Percentiles rank a stretch among this genome's conserved stretches.
These are phyloP conservation scores for Trichosanthes truncata DNA, from an alignment of 306 rosid genomes.

Conservation along the genomic window DNA sequence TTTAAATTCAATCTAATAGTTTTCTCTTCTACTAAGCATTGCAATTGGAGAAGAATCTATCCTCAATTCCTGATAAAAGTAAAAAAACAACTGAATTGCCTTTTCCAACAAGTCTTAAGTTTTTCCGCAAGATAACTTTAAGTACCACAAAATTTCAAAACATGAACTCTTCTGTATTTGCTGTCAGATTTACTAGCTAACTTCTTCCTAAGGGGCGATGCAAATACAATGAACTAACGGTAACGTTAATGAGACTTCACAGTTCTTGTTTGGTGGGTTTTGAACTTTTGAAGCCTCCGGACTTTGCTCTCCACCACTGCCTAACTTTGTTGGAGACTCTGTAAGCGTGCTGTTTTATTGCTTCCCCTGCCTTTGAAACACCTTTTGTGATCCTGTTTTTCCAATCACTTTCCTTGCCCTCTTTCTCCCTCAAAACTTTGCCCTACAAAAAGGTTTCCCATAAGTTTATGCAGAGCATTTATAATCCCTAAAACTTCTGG, in stretches of 20 bases:
- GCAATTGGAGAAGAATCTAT: not conserved
- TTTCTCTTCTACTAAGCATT: not conserved
- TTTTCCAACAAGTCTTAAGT: too few species aligned
- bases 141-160: slow-evolving; percentile 2
- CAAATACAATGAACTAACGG: not conserved
- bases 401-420: slow-evolving; percentile 45
- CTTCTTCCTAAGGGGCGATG: not conserved
- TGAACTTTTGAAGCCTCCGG: slow-evolving; percentile 33
- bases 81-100: not conserved
- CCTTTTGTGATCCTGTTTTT: slow-evolving; percentile 40
- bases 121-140: too few species aligned
- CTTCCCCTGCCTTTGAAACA: slow-evolving; percentile 31
- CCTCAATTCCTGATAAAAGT: not conserved
- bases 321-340: slow-evolving; percentile 34
- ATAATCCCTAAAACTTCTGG: not conserved
- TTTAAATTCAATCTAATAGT: not conserved
- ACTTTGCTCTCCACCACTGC: slow-evolving; percentile 57
- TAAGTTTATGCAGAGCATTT: not conserved
- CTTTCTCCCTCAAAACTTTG: slow-evolving; percentile 50
- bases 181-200: not conserved
- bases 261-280: slow-evolving; percentile 58
- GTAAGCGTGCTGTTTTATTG: slow-evolving; percentile 61
- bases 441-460: slow-evolving; percentile 37
- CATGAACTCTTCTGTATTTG: not conserved
- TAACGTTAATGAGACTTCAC: slow-evolving; percentile 17